These are phyloP conservation scores for Zygoascus tannicola DNA, from an alignment of 805 yeast species.

Conservation along the genomic window DNA sequence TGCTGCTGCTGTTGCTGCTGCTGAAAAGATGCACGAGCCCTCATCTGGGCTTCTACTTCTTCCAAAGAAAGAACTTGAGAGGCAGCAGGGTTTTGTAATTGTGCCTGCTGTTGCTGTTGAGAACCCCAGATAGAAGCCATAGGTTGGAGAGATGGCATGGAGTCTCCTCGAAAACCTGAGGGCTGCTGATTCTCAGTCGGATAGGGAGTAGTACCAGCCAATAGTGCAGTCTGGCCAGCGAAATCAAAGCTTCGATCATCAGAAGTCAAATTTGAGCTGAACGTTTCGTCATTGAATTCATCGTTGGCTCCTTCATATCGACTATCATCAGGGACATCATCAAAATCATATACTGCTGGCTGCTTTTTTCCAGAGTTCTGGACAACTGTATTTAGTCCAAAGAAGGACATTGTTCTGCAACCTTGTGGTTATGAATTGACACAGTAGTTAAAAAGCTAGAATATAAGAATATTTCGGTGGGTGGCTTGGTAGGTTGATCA, in stretches of 20 bases:
- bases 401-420: constrained; percentile 45
- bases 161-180: background rate
- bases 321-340: constrained; percentile 64
- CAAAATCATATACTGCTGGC: constrained; percentile 49
- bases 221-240: constrained; percentile 33
- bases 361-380: constrained; percentile 15
- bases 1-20: constrained; percentile 21
- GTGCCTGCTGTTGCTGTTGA: constrained; percentile 18
- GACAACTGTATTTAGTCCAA: constrained; percentile 47
- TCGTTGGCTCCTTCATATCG: constrained; percentile 56
- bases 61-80: constrained; percentile 60
- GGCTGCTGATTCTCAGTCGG: background rate
- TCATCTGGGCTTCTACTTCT: constrained; percentile 74
- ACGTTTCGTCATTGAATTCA: constrained; percentile 72
- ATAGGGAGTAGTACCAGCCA: constrained; percentile 16
- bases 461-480: background rate
- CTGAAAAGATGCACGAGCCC: constrained; percentile 34
- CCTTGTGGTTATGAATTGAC: background rate
- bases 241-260: constrained; percentile 61
- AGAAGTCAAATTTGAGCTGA: constrained; percentile 42
- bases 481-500: no score
- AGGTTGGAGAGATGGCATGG: constrained; percentile 41
- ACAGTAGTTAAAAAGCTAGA: background rate
- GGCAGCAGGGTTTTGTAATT: background rate
- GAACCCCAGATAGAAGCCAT: constrained; percentile 62